phyloP scores from a whole-genome alignment of 495 filamentous ascomycete species.

The Aspergillus asperescens region DNA sequence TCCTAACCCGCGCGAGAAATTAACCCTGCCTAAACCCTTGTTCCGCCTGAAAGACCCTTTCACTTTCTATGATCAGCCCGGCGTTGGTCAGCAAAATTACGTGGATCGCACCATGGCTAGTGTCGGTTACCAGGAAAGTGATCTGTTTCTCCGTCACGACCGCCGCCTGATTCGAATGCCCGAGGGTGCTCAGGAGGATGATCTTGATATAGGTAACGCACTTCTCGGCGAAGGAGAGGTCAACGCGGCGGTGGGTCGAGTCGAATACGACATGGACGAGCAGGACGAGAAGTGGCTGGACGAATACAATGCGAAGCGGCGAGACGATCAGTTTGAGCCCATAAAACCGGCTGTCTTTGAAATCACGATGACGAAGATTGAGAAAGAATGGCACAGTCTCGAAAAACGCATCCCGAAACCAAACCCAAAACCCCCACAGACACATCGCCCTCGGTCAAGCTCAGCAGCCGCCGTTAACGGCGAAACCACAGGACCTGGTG shows the following conservation, averaged over 20 bases:
- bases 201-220: constrained; percentile 60
- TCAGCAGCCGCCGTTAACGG: constrained; percentile 90
- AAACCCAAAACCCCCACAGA: constrained; percentile 91
- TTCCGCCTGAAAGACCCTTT: constrained; percentile 57
- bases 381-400: constrained; percentile 95
- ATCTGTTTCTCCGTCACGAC: constrained; percentile 74
- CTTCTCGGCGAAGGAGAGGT: constrained; percentile 57
- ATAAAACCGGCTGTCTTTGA: constrained; percentile 94
- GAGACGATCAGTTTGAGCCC: constrained; percentile 62
- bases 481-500: constrained; percentile 71
- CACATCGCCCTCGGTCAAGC: constrained; percentile 82
- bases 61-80: constrained; percentile 55
- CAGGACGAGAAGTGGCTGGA: constrained; percentile 97
- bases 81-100: constrained; percentile 57
- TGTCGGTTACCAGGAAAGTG: constrained; percentile 91
- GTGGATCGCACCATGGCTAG: constrained; percentile 91
- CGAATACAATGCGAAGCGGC: constrained; percentile 70
- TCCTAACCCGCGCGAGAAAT: constrained; percentile 59
- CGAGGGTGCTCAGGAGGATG: constrained; percentile 76
- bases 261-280: constrained; percentile 99
- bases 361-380: constrained; percentile 96
- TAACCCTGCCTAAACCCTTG: constrained; percentile 60
- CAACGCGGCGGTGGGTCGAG: constrained; percentile 61
- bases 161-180: constrained; percentile 70
- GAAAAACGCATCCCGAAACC: constrained; percentile 96